A percentile compares a stretch with the other conserved stretches of the same genome.
Conservation (phyloP, 164 flowering plant species). For the Dillenia turbinata region DNA sequence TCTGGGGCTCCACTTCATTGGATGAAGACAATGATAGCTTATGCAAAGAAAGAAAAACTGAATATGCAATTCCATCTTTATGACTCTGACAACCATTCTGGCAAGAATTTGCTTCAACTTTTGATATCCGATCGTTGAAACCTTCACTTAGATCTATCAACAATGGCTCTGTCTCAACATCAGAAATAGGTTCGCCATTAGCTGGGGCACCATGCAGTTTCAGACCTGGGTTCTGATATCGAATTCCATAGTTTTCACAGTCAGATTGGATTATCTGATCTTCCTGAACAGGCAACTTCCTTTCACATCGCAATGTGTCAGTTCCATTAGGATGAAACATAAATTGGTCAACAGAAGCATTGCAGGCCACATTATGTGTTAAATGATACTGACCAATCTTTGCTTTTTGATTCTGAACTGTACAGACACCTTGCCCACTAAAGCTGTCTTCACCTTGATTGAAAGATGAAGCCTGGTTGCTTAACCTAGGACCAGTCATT, state of each 20-base stretch:
- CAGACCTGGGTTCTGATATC: not conserved
- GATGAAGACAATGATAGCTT: constrained; percentile 19
- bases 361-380: not conserved
- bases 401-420: not conserved
- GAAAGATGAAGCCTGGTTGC: constrained; percentile 3
- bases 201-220: constrained; percentile 5
- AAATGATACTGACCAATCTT: not conserved
- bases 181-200: not conserved
- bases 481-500: constrained; percentile 1
- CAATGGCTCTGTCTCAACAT: not conserved
- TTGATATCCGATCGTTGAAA: not conserved
- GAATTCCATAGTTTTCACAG: constrained; percentile 3
- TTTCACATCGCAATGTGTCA: not conserved
- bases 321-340: not conserved
- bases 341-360: not conserved
- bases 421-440: constrained; percentile 1
- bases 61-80: constrained; percentile 1
- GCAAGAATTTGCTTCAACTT: constrained; percentile 1
- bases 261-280: constrained; percentile 5
- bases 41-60: constrained; percentile 16
- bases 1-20: constrained; percentile 10
- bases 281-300: not conserved
- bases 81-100: not conserved
- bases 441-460: constrained; percentile 2
- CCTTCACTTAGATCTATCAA: not conserved